Evolutionary conservation across 2,329 filamentous ascomycete genomes (phyloP).

Genomic region (Fusarium circinatum): DNA sequence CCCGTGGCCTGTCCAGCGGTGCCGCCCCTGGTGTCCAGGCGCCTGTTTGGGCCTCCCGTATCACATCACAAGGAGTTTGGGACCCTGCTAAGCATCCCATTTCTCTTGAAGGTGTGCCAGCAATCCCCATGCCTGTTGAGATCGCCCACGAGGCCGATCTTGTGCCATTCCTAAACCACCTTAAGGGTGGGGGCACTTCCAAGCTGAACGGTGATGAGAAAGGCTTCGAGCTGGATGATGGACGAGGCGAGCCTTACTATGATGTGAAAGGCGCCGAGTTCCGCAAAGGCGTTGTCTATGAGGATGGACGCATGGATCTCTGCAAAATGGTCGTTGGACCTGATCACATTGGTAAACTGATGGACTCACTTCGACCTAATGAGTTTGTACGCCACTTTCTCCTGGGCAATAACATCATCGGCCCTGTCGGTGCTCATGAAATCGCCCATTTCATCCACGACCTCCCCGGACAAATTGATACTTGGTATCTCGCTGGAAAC

Average conservation of each 20-base stretch:
- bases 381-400: conserved; percentile 61
- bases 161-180: conserved; percentile 49
- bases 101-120: conserved; percentile 46
- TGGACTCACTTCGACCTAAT: conserved; percentile 60
- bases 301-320: conserved; percentile 63
- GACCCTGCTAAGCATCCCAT: conserved; percentile 45
- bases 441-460: conserved; percentile 58
- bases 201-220: conserved; percentile 37
- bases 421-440: conserved; percentile 57
- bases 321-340: conserved; percentile 67
- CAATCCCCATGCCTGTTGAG: conserved; percentile 50
- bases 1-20: conserved; percentile 45
- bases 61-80: conserved; percentile 50
- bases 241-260: conserved; percentile 51
- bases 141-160: conserved; percentile 47
- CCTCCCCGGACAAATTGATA: conserved; percentile 60
- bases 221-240: conserved; percentile 47
- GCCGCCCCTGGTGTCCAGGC: conserved; percentile 47
- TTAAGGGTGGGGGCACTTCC: conserved; percentile 47
- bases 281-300: conserved; percentile 56
- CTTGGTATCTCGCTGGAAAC: conserved; percentile 66
- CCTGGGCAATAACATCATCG: conserved; percentile 65
- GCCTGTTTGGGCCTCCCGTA: conserved; percentile 48
- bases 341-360: conserved; percentile 60
- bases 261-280: conserved; percentile 51